phyloP scores from a whole-genome alignment of 1,284 basidiomycete species.

The Ganoderma multipileum region DNA sequence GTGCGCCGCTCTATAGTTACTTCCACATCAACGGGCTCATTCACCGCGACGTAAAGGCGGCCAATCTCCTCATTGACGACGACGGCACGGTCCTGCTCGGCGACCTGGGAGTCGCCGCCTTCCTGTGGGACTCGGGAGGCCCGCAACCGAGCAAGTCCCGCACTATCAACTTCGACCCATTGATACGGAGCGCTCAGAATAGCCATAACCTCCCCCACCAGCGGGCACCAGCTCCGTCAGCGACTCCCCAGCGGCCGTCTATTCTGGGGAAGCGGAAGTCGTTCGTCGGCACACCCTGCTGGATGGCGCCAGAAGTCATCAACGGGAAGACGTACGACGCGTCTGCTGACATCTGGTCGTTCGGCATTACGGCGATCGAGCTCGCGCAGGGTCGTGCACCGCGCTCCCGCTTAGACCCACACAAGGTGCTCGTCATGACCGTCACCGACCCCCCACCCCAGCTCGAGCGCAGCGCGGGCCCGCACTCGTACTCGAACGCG shows the following conservation, averaged over 20 bases:
- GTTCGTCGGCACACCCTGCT: conserved; percentile 94
- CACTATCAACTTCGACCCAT: conserved; percentile 27
- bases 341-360: conserved; percentile 91
- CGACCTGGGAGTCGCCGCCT: conserved; percentile 88
- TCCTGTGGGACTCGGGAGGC: conserved; percentile 68
- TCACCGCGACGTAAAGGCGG: conserved; percentile 90
- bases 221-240: conserved; percentile 22
- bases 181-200: neutral
- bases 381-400: conserved; percentile 86
- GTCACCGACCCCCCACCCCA: conserved; percentile 78
- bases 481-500: conserved; percentile 80
- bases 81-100: conserved; percentile 90
- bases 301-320: conserved; percentile 95
- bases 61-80: conserved; percentile 87
- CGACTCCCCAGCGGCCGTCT: conserved; percentile 26
- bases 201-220: conserved; percentile 20
- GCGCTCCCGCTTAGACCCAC: conserved; percentile 76
- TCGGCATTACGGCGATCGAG: conserved; percentile 90
- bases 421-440: conserved; percentile 78
- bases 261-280: conserved; percentile 77
- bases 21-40: conserved; percentile 90
- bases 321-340: conserved; percentile 85
- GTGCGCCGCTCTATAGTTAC: conserved; percentile 54
- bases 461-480: conserved; percentile 73
- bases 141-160: conserved; percentile 30